Conservation (phyloP, 2,329 filamentous ascomycete genomes). For the Pseudopithomyces maydicus region DNA sequence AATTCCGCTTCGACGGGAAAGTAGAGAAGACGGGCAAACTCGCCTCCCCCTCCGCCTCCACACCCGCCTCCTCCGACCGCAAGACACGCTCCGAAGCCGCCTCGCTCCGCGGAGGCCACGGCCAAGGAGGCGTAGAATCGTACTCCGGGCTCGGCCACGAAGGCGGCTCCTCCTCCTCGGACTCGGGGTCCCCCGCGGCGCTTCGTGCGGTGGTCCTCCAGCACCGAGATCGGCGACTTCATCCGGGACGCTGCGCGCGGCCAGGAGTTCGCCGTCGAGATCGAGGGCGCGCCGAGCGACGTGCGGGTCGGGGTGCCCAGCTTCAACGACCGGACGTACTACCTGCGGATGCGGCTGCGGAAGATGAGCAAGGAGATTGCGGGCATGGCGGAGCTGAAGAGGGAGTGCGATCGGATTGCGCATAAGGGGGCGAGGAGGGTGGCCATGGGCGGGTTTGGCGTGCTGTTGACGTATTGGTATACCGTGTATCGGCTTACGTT, state of each 20-base stretch:
- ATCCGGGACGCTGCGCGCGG: constrained; percentile 86
- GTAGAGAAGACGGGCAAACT: constrained; percentile 51
- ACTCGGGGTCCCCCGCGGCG: constrained; percentile 55
- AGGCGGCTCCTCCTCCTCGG: constrained; percentile 41
- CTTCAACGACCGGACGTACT: constrained; percentile 90
- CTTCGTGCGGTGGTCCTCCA: constrained; percentile 87
- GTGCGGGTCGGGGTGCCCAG: constrained; percentile 82
- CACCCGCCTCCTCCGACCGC: constrained; percentile 22
- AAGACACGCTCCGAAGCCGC: constrained; percentile 38
- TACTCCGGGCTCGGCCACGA: constrained; percentile 74
- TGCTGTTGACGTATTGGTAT: constrained; percentile 79
- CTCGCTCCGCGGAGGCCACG: constrained; percentile 52
- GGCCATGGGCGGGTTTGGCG: constrained; percentile 77
- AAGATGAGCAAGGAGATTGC: constrained; percentile 73
- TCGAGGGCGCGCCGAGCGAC: constrained; percentile 71
- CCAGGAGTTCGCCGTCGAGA: constrained; percentile 81
- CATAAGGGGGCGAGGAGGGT: constrained; percentile 78
- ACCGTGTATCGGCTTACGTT: constrained; percentile 73
- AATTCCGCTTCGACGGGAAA: constrained; percentile 58
- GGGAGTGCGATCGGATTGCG: constrained; percentile 78
- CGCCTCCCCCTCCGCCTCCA: constrained; percentile 1
- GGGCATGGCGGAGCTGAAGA: constrained; percentile 73
- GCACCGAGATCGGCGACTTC: constrained; percentile 92
- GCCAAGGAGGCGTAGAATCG: constrained; percentile 67
- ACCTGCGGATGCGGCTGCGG: constrained; percentile 76